Conservation (phyloP, 2,329 filamentous ascomycete species). For the Triangularia setosa region DNA sequence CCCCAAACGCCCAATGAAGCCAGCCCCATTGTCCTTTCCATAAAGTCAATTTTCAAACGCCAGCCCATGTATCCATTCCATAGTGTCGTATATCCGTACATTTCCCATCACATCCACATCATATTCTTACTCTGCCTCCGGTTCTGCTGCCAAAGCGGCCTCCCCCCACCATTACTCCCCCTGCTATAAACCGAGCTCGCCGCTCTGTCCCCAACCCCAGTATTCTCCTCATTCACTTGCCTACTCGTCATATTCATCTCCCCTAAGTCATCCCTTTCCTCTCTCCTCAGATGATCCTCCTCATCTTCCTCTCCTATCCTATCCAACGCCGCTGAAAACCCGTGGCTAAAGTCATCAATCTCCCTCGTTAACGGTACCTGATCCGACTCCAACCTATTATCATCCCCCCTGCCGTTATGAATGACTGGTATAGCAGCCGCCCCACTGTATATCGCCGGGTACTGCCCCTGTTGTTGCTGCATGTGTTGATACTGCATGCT, state of each 20-base stretch:
- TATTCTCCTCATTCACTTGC: neutral
- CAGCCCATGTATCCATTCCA: neutral
- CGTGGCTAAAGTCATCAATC: conserved; percentile 44
- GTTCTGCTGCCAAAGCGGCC: conserved; percentile 54
- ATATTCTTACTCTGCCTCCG: conserved; percentile 45
- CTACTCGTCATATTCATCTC: conserved; percentile 9
- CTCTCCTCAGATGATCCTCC: conserved; percentile 24
- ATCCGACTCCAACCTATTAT: conserved; percentile 30
- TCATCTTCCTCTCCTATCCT: conserved; percentile 38
- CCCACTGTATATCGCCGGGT: conserved; percentile 22
- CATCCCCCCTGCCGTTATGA: conserved; percentile 9
- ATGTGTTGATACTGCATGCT: neutral
- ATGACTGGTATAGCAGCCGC: neutral
- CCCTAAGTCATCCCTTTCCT: neutral
- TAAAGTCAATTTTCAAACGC: neutral
- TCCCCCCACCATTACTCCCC: conserved; percentile 10
- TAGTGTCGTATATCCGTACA: neutral
- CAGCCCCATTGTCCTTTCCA: neutral
- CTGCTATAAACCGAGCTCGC: conserved; percentile 2
- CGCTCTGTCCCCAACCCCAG: neutral
- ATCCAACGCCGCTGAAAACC: conserved; percentile 40
- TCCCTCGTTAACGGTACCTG: conserved; percentile 41
- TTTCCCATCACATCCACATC: conserved; percentile 40
- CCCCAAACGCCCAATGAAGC: neutral
- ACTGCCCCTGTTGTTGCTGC: conserved; percentile 21